Percentiles rank a stretch among this genome's conserved stretches.
These are phyloP conservation scores for Polygonum maritimum DNA, from an alignment of 148 eudicot species.

Conservation along the genomic window DNA sequence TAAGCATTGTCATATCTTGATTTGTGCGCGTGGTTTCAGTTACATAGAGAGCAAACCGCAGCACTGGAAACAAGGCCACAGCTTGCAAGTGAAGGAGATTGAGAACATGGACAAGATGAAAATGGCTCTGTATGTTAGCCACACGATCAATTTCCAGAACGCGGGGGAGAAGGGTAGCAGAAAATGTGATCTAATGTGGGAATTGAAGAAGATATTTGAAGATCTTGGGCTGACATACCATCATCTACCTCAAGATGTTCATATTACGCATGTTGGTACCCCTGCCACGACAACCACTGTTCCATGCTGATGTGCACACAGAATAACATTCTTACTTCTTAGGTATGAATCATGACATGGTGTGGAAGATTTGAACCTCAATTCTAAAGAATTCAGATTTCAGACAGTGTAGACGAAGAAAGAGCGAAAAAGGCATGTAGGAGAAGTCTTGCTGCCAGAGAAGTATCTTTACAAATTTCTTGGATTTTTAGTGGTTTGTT, in stretches of 20 bases:
- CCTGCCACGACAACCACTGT: slow-evolving; percentile 11
- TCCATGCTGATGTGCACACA: not conserved
- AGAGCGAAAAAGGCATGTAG: not conserved
- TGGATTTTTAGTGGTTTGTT: not conserved
- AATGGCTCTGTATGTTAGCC: slow-evolving; percentile 54
- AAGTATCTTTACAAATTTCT: not conserved
- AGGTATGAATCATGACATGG: not conserved
- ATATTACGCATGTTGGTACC: slow-evolving; percentile 27
- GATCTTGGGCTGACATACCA: slow-evolving; percentile 50
- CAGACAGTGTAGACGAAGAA: not conserved
- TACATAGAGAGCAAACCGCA: slow-evolving; percentile 81
- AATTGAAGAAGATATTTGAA: slow-evolving; percentile 70
- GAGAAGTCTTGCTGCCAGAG: not conserved
- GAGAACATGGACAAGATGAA: slow-evolving; percentile 63
- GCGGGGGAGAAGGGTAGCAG: slow-evolving; percentile 40
- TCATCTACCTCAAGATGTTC: slow-evolving; percentile 78
- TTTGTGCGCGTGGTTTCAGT: slow-evolving; percentile 22
- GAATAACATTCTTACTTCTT: not conserved
- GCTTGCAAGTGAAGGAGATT: slow-evolving; percentile 58
- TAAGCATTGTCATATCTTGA: not conserved
- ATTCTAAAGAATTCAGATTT: not conserved
- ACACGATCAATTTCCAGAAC: slow-evolving; percentile 78
- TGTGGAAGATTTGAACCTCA: not conserved
- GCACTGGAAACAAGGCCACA: slow-evolving; percentile 60
- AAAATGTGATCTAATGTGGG: slow-evolving; percentile 54